Base-by-base conservation (phyloP, 2,329 filamentous ascomycete genomes). In the Hypoxylon sp. region DNA sequence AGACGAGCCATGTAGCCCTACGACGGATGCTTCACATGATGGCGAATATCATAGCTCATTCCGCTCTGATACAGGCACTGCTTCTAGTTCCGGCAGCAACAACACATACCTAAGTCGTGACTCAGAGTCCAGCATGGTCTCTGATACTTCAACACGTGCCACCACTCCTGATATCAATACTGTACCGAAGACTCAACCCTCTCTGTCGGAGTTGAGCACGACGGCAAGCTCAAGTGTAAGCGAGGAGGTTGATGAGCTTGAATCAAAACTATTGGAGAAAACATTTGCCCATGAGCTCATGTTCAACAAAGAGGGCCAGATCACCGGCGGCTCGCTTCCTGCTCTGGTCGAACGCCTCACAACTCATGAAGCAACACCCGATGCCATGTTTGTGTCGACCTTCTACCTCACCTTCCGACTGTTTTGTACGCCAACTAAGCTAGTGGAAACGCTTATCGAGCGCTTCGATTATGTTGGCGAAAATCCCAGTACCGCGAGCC, bases 391-490 rank as follows among this genome's bases (percentile, higher is more conserved):
- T 72, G 93, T 97, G 42, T 94, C 93, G 2, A 93, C 96, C 0
- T 98, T 99, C 76, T 98, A 96, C 76, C 89, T 98, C 26, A 99
- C 96, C 0, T 99, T 99, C 81, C 89, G 96, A 54, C 87, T 97
- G 9, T 99, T 99, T 76, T 93, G 93, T 67, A 91, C 91, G 0
- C 93, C 96, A 0, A 76, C 85, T 5, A 89, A 92, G 65, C 87
- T 99, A 66, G 91, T 94, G 0, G 87, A 93, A 75, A 87, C 90
- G 3, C 84, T 99, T n/a, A 91, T 96, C 55, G 91, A 96, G 61
- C 90, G 96, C 28, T 99, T 97, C 77, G 92, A 97, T 63, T 97
- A 97, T 72, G 91, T 97, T 36, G 91, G 88, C 11, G 91, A 96
- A 64, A 91, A 90, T 49, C 87, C 89, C 20, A 86, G 89, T 62